These are phyloP conservation scores for Mortierella sp. DNA, from an alignment of 371 early-diverging fungal species.

Conservation along the genomic window DNA sequence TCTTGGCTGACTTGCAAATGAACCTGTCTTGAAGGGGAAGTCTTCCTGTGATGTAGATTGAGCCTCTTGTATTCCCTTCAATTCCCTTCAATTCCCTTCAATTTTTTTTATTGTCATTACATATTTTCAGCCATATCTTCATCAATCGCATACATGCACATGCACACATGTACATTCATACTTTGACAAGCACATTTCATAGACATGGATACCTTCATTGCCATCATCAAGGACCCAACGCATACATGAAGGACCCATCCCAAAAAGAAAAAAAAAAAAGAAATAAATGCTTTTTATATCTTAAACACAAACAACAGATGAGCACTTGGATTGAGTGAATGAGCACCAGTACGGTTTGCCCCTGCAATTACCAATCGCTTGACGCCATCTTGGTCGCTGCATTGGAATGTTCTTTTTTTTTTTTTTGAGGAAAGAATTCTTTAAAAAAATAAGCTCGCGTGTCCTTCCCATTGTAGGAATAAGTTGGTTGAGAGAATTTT, in stretches of 20 bases:
- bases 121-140: too few species aligned
- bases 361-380: conserved; percentile 1
- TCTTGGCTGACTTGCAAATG: too few species aligned
- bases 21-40: too few species aligned
- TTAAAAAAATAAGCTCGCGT: conserved; percentile 3
- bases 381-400: not conserved
- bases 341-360: not conserved
- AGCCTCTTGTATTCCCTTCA: too few species aligned
- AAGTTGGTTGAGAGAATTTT: not conserved
- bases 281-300: not conserved
- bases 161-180: too few species aligned
- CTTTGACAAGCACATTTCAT: too few species aligned
- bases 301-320: not conserved
- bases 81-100: not conserved
- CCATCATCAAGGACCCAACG: too few species aligned
- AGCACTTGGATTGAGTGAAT: not conserved
- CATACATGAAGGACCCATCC: not conserved
- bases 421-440: not conserved
- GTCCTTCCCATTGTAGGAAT: not conserved
- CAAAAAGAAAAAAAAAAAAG: not conserved
- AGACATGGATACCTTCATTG: too few species aligned
- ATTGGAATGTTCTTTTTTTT: not conserved
- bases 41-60: too few species aligned
- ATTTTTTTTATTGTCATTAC: too few species aligned
- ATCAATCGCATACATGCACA: too few species aligned